Percentiles rank a stretch among this genome's conserved stretches.
These are phyloP conservation scores for Spathaspora passalidarum DNA, from an alignment of 805 yeast genomes.

Conservation along the genomic window DNA sequence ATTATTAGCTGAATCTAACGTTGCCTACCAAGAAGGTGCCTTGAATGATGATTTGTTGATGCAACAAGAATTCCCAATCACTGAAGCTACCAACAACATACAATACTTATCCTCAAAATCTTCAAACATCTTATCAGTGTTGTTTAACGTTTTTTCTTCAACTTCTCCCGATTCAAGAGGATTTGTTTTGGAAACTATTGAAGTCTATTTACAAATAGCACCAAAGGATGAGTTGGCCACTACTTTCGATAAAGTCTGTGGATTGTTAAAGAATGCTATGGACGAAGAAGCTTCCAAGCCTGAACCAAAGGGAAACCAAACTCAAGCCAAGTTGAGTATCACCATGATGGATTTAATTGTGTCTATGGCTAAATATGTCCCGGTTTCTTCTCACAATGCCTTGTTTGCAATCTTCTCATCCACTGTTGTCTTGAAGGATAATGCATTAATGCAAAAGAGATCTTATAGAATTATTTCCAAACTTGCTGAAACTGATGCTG, in stretches of 20 bases:
- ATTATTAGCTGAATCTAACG: constrained; percentile 72
- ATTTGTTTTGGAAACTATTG: constrained; percentile 81
- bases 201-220: constrained; percentile 71
- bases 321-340: constrained; percentile 47
- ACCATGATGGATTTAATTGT: constrained; percentile 92
- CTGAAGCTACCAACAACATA: constrained; percentile 53
- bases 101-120: constrained; percentile 64
- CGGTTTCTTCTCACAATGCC: constrained; percentile 65
- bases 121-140: constrained; percentile 75
- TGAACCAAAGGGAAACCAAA: constrained; percentile 8
- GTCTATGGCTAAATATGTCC: constrained; percentile 81
- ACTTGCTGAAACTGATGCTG: constrained; percentile 66
- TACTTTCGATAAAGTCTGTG: constrained; percentile 85
- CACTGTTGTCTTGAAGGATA: constrained; percentile 52
- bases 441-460: constrained; percentile 81
- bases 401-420: constrained; percentile 73
- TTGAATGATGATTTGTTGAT: constrained; percentile 52
- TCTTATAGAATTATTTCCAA: constrained; percentile 75
- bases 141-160: constrained; percentile 90
- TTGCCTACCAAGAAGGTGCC: constrained; percentile 60
- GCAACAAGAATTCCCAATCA: constrained; percentile 58
- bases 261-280: constrained; percentile 69
- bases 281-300: constrained; percentile 49
- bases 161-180: constrained; percentile 82
- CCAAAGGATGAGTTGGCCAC: constrained; percentile 61